A percentile compares a stretch with the other conserved stretches of the same genome.
phyloP scores from a whole-genome alignment of 768 basidiomycete species.

The Boletales sp. region DNA sequence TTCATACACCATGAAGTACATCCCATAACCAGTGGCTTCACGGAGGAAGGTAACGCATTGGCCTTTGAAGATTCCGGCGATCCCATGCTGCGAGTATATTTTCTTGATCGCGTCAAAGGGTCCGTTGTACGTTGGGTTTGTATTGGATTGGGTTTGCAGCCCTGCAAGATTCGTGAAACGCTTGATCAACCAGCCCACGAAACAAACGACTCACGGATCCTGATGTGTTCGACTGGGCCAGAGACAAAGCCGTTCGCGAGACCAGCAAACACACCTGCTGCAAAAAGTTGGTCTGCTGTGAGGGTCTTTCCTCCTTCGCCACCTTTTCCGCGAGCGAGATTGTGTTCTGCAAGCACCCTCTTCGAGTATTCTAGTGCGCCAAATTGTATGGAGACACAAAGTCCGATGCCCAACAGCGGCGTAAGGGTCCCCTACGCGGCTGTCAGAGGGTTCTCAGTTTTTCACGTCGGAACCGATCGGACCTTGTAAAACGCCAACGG shows the following conservation, averaged over 20 bases:
- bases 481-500: constrained; percentile 96
- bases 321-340: constrained; percentile 54
- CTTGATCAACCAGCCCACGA: background rate
- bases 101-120: constrained; percentile 88
- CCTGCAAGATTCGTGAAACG: constrained; percentile 42
- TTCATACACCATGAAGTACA: constrained; percentile 92
- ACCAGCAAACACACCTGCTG: constrained; percentile 81
- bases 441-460: background rate
- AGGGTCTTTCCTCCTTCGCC: constrained; percentile 64
- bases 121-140: constrained; percentile 72
- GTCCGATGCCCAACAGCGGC: constrained; percentile 86
- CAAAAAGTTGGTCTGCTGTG: constrained; percentile 60
- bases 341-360: constrained; percentile 67
- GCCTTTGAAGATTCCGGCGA: constrained; percentile 89
- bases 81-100: constrained; percentile 70
- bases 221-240: constrained; percentile 95
- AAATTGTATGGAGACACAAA: constrained; percentile 96
- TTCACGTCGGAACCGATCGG: constrained; percentile 1
- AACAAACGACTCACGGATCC: constrained; percentile 47
- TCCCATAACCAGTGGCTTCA: constrained; percentile 78
- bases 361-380: constrained; percentile 85
- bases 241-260: constrained; percentile 90
- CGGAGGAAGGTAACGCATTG: constrained; percentile 85
- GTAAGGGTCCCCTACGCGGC: constrained; percentile 75
- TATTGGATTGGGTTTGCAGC: constrained; percentile 84